phyloP scores from a whole-genome alignment of 1,284 basidiomycete species.

The Microbotryum saponariae region DNA sequence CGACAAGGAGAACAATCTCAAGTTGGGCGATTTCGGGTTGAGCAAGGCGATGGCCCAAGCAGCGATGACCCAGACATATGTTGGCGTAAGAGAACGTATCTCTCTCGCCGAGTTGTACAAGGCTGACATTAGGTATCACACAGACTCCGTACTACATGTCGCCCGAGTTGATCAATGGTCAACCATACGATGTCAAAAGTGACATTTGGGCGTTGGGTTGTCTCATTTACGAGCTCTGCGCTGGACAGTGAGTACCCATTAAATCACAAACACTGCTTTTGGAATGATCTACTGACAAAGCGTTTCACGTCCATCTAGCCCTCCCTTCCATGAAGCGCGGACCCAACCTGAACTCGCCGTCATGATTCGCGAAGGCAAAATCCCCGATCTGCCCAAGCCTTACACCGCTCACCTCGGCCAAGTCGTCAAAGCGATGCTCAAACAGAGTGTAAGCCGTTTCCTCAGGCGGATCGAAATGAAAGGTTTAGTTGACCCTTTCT shows the following conservation, averaged over 20 bases:
- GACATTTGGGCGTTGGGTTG: conserved; percentile 98
- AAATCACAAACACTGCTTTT: background rate
- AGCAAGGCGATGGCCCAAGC: conserved; percentile 82
- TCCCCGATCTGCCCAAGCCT: conserved; percentile 72
- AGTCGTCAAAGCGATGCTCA: conserved; percentile 80
- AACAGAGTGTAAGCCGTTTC: conserved; percentile 55
- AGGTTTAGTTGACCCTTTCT: too few relatives aligned
- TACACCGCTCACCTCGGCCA: conserved; percentile 64
- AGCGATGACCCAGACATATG: conserved; percentile 89
- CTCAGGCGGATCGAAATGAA: too few relatives aligned
- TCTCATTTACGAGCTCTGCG: conserved; percentile 89
- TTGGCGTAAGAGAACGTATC: conserved; percentile 59
- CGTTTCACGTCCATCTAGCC: conserved; percentile 39
- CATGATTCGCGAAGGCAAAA: conserved; percentile 72
- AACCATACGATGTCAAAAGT: conserved; percentile 91
- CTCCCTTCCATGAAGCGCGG: conserved; percentile 82
- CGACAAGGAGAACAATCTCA: conserved; percentile 67
- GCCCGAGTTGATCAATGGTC: conserved; percentile 91
- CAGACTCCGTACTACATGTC: conserved; percentile 99
- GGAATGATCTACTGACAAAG: background rate
- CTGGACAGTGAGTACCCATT: conserved; percentile 53
- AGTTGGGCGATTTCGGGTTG: conserved; percentile 92
- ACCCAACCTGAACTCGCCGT: conserved; percentile 76
- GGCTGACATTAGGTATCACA: conserved; percentile 1
- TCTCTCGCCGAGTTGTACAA: background rate